phyloP scores from a whole-genome alignment of 352 stramenopile species.

The Phytophthora fragariaefolia region DNA sequence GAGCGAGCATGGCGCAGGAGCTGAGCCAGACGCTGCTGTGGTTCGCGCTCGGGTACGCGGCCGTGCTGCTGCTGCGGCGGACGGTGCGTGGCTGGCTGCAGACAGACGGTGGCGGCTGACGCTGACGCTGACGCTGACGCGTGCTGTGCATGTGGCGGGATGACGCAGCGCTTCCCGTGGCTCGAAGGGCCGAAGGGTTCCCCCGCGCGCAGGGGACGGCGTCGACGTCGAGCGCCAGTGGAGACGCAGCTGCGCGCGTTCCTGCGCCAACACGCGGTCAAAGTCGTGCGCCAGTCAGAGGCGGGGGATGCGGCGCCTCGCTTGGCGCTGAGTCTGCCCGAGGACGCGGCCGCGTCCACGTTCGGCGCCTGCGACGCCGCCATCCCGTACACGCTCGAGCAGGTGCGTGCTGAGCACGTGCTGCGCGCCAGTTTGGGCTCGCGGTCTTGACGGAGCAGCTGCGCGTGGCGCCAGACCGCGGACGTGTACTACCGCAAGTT shows the following conservation, averaged over 20 bases:
- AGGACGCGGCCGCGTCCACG: constrained; percentile 48
- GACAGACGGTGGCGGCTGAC: background rate
- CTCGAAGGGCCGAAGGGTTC: constrained; percentile 48
- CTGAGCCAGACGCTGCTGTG: constrained; percentile 52
- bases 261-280: constrained; percentile 50
- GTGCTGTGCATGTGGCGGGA: background rate
- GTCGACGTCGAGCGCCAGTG: constrained; percentile 13
- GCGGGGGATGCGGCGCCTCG: constrained; percentile 34
- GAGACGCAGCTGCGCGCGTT: constrained; percentile 41
- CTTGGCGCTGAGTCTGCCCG: constrained; percentile 44
- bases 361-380: constrained; percentile 58
- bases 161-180: constrained; percentile 61
- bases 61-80: constrained; percentile 52
- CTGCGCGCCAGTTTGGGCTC: background rate
- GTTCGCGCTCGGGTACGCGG: constrained; percentile 59
- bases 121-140: background rate
- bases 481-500: constrained; percentile 85
- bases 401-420: constrained; percentile 39
- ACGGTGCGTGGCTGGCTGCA: constrained; percentile 31
- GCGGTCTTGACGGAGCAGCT: background rate
- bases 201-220: constrained; percentile 4
- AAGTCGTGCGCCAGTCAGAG: constrained; percentile 41
- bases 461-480: constrained; percentile 48
- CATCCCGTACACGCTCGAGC: constrained; percentile 66
- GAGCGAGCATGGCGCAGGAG: constrained; percentile 22